phyloP scores from a whole-genome alignment of 106 monocot genomes.

The Acorus gramineus region DNA sequence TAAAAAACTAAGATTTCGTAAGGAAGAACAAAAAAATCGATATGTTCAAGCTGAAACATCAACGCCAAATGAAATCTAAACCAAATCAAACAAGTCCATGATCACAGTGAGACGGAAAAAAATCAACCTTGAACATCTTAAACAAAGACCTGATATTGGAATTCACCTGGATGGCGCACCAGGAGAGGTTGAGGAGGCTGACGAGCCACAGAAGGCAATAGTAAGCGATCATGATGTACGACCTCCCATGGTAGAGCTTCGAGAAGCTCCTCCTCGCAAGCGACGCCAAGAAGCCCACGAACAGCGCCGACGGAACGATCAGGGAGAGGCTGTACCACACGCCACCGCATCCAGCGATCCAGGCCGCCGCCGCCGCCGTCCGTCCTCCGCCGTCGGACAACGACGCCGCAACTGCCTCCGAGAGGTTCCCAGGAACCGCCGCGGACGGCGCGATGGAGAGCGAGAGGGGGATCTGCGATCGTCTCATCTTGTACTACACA shows the following conservation, averaged over 20 bases:
- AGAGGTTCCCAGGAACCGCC: too few relatives aligned
- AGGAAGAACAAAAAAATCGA: too few relatives aligned
- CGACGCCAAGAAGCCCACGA: slow-evolving; percentile 51
- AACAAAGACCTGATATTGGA: not conserved
- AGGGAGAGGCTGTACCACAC: slow-evolving; percentile 36
- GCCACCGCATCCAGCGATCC: slow-evolving; percentile 44
- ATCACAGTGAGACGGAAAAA: too few relatives aligned
- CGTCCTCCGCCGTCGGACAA: slow-evolving; percentile 6
- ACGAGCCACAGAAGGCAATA: slow-evolving; percentile 52
- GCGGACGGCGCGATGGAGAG: not conserved
- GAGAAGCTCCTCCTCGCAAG: slow-evolving; percentile 48
- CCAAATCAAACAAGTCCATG: too few relatives aligned
- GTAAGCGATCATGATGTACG: slow-evolving; percentile 47
- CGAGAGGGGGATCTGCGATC: not conserved
- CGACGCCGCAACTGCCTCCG: slow-evolving; percentile 8
- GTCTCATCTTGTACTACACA: too few relatives aligned
- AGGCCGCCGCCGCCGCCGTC: not conserved
- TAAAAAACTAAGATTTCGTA: too few relatives aligned
- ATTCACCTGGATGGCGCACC: slow-evolving; percentile 59
- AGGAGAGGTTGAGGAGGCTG: slow-evolving; percentile 45
- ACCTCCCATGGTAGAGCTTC: slow-evolving; percentile 49
- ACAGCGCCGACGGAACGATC: slow-evolving; percentile 43
- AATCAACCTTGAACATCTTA: not conserved
- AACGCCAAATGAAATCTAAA: too few relatives aligned
- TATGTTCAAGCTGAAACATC: too few relatives aligned